phyloP scores from a whole-genome alignment of 2,329 filamentous ascomycete genomes.

The Botrytis elliptica region DNA sequence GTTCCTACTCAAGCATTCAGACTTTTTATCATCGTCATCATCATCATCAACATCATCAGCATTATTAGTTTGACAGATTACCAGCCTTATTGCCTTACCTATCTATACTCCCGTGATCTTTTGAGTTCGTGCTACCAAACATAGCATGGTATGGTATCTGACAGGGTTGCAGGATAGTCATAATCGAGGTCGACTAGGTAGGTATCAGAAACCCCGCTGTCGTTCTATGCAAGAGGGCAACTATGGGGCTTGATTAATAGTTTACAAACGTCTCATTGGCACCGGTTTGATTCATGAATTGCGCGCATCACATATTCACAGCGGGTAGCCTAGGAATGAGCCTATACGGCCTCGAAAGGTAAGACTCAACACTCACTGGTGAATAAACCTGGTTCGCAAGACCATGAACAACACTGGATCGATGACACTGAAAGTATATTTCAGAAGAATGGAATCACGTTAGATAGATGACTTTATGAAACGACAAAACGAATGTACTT shows the following conservation, averaged over 20 bases:
- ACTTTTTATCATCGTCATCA: neutral
- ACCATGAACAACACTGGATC: neutral
- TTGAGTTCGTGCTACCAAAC: slow-evolving; percentile 1
- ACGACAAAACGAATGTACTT: neutral
- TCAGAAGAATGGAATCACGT: neutral
- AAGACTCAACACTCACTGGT: neutral
- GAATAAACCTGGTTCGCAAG: neutral
- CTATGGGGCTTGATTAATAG: neutral
- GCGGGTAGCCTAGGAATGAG: neutral
- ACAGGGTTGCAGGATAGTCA: slow-evolving; percentile 13
- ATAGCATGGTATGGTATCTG: neutral
- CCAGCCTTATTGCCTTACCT: neutral
- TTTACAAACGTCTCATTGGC: slow-evolving; percentile 1
- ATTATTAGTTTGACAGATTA: neutral
- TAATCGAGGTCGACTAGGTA: neutral
- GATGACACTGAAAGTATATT: neutral
- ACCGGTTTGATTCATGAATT: neutral
- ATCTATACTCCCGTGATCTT: neutral
- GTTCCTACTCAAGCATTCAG: neutral
- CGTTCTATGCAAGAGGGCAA: neutral
- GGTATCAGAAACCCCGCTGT: slow-evolving; percentile 9
- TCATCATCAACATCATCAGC: neutral
- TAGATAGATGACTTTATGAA: neutral
- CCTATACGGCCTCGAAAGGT: neutral
- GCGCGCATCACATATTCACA: slow-evolving; percentile 2